Evolutionary conservation across 2,329 filamentous ascomycete genomes (phyloP), one percentile per base, ranked within the genome.

Genomic region (Aspergillus ochraceoroseus): DNA sequence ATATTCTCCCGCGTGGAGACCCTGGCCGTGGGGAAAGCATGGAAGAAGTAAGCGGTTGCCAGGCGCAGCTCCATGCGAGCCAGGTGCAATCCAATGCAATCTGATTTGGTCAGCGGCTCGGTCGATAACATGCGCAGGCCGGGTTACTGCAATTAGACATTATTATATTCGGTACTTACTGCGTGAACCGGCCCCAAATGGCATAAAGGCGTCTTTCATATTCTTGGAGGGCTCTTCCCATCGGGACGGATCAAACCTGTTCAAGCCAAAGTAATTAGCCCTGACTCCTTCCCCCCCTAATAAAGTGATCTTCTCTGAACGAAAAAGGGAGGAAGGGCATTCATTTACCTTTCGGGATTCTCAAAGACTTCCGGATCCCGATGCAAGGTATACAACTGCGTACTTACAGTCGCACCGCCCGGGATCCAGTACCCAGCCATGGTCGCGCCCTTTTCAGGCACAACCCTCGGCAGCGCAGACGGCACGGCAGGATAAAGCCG

Each of bases 1-100:
- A 60, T 59, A 0, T 50, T 49, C 23, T 60, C 53, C 14, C 37
- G 43, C 0, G 29, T 26, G 2, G 57, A 61, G 0, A 53, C 15
- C 3, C 27, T 41, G 3, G 55, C 54, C 4, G 40, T 19, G 1
- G 59, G 56, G 9, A 60, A 60, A 7, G 35, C 32, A 2, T 67
- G 63, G 53, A 79, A 77, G 56, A 81, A 76, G 4, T 68, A 61
- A 0, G 74, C 71, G 0, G 70, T 64, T 0, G 67, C 73, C 23
- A 76, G 67, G 6, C 75, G 66, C 19, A 80, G 52, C 51, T 80
- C 76, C 59, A 76, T 76, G 14, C 66, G 62, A 0, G 83, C 82
- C 47, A 86, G 76, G 51, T 86, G 81, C 4, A 79, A 76, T 0
- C 82, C 83, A 4, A 87, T 68, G 49, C 83, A 87, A 62, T 82